Conservation (phyloP, 2,329 filamentous ascomycete species). For the Penicillium sp. region DNA sequence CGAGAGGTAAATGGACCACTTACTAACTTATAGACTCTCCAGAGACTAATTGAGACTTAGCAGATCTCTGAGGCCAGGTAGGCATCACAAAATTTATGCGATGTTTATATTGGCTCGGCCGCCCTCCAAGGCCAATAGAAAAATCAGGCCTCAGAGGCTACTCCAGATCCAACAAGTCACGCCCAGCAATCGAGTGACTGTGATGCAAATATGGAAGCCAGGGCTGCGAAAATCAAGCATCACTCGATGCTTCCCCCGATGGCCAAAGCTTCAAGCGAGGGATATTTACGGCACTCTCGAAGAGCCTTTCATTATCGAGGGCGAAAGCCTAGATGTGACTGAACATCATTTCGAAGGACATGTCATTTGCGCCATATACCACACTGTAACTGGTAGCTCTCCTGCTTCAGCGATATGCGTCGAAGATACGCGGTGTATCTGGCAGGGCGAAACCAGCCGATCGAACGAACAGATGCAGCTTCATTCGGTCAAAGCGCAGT, state of each 20-base stretch:
- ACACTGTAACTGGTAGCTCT: not conserved
- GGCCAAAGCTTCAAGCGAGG: not conserved
- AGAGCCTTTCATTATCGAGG: not conserved
- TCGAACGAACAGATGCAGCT: not conserved
- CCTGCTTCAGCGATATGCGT: not conserved
- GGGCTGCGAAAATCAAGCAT: not conserved
- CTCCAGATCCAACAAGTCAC: not conserved
- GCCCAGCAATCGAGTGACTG: not conserved
- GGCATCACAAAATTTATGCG: not conserved
- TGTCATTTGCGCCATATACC: not conserved
- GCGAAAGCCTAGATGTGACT: not conserved
- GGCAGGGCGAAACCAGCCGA: not conserved
- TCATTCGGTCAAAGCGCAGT: not conserved
- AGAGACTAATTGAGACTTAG: too few relatives aligned
- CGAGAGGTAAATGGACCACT: too few relatives aligned
- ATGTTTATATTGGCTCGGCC: not conserved
- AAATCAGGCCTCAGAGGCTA: not conserved
- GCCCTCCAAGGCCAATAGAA: not conserved
- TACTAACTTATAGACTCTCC: too few relatives aligned
- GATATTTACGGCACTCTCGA: not conserved
- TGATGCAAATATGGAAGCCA: not conserved
- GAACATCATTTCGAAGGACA: not conserved
- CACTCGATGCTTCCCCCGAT: not conserved
- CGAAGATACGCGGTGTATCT: not conserved
- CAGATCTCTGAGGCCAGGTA: too few relatives aligned